These are phyloP conservation scores for Suhomyces chickasaworum DNA, from an alignment of 1,139 yeast genomes.

Conservation along the genomic window DNA sequence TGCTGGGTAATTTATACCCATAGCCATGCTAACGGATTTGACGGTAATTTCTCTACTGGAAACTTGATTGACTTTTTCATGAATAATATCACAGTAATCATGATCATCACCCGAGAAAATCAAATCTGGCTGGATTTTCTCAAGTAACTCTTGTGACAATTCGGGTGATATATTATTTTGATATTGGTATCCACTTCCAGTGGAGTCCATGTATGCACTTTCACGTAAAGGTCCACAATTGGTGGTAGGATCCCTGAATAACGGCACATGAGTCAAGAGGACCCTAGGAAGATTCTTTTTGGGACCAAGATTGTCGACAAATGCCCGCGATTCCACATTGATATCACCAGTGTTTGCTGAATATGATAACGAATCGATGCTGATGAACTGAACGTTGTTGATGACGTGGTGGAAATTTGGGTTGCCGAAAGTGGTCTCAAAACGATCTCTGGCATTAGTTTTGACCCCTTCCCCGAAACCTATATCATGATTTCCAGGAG, in stretches of 20 bases:
- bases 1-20: constrained; percentile 58
- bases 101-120: constrained; percentile 57
- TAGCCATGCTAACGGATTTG: constrained; percentile 61
- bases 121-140: constrained; percentile 40
- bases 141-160: constrained; percentile 31
- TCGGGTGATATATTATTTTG: constrained; percentile 47
- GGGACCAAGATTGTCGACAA: constrained; percentile 27
- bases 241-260: constrained; percentile 39
- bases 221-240: constrained; percentile 53
- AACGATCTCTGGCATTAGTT: constrained; percentile 38
- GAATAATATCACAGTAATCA: constrained; percentile 55
- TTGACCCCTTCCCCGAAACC: constrained; percentile 56
- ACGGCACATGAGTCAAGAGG: constrained; percentile 52
- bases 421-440: constrained; percentile 41
- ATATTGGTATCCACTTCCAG: constrained; percentile 51
- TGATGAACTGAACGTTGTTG: constrained; percentile 47
- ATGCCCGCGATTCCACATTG: constrained; percentile 30
- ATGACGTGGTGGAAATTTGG: constrained; percentile 35
- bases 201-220: constrained; percentile 23
- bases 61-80: constrained; percentile 24
- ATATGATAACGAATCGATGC: constrained; percentile 48
- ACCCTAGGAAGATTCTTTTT: constrained; percentile 32
- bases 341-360: constrained; percentile 36
- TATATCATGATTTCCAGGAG: constrained; percentile 61
- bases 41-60: constrained; percentile 49